Percentiles rank a stretch among this genome's conserved stretches.
Evolutionary conservation across 805 yeast species (phyloP).

Genomic region (Blastobotrys muscicola): DNA sequence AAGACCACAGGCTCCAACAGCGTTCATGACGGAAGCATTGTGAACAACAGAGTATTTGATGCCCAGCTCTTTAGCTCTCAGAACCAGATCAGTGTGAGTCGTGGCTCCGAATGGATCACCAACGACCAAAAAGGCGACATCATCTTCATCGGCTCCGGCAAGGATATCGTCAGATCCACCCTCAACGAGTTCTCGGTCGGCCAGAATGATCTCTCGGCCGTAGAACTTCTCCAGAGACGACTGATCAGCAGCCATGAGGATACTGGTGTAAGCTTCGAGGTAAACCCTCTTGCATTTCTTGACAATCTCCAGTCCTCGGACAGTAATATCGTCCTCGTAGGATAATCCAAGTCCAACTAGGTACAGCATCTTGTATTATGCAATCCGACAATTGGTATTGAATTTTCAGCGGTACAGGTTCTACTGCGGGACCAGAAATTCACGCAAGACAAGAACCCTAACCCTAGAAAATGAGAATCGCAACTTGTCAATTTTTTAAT

Average conservation of each 20-base stretch:
- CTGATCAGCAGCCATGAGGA: conserved; percentile 84
- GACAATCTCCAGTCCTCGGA: conserved; percentile 82
- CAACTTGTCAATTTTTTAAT: background rate
- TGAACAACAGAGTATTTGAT: conserved; percentile 78
- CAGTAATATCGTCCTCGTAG: conserved; percentile 83
- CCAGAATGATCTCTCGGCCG: conserved; percentile 75
- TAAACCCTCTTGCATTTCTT: conserved; percentile 82
- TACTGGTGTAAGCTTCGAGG: conserved; percentile 90
- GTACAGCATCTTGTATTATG: conserved; percentile 56
- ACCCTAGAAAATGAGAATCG: background rate
- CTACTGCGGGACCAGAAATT: no score
- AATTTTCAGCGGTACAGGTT: background rate
- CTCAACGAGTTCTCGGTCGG: conserved; percentile 93
- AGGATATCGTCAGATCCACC: conserved; percentile 77
- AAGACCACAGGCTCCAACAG: conserved; percentile 95
- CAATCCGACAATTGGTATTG: background rate
- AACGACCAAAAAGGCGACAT: conserved; percentile 89
- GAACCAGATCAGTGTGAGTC: conserved; percentile 88
- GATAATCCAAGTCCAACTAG: conserved; percentile 88
- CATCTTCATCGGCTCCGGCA: conserved; percentile 65
- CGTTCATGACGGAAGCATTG: conserved; percentile 96
- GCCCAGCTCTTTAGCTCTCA: conserved; percentile 79
- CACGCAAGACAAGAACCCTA: background rate
- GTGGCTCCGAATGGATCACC: conserved; percentile 99
- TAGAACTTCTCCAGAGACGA: conserved; percentile 70